Conservation (phyloP, 192 early-diverging fungal genomes). For the Dispira simplex region DNA sequence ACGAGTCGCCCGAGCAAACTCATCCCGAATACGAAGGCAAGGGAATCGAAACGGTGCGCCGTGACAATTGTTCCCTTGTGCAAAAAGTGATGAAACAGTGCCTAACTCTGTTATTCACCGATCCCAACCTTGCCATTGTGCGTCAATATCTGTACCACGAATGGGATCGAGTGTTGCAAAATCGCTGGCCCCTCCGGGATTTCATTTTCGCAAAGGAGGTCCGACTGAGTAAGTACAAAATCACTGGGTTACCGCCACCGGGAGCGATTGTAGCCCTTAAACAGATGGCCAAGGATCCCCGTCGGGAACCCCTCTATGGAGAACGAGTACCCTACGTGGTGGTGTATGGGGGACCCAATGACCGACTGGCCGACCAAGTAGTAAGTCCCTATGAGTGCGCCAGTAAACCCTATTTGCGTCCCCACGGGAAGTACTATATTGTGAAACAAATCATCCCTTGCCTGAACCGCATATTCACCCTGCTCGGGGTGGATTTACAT, state of each 20-base stretch:
- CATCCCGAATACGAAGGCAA: constrained; percentile 83
- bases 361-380: constrained; percentile 55
- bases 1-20: constrained; percentile 37
- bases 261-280: constrained; percentile 54
- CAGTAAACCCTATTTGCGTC: constrained; percentile 37
- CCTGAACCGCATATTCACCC: constrained; percentile 57
- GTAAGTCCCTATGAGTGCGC: constrained; percentile 52
- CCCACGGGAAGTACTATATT: constrained; percentile 77
- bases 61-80: constrained; percentile 69
- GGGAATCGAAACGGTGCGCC: constrained; percentile 86
- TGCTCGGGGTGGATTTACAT: constrained; percentile 49
- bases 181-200: constrained; percentile 51
- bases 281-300: constrained; percentile 46
- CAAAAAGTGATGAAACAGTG: constrained; percentile 63
- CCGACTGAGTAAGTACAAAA: constrained; percentile 57
- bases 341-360: constrained; percentile 43
- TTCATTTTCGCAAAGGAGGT: constrained; percentile 86
- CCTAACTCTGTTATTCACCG: constrained; percentile 65
- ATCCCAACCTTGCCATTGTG: constrained; percentile 64
- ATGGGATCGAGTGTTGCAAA: constrained; percentile 53
- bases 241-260: constrained; percentile 41
- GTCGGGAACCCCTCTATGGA: constrained; percentile 68
- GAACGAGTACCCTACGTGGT: constrained; percentile 88
- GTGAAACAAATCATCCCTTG: constrained; percentile 70
- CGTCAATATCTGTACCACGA: constrained; percentile 58